Conservation (phyloP, 441 rosid genomes). For the Populus trichocarpa region DNA sequence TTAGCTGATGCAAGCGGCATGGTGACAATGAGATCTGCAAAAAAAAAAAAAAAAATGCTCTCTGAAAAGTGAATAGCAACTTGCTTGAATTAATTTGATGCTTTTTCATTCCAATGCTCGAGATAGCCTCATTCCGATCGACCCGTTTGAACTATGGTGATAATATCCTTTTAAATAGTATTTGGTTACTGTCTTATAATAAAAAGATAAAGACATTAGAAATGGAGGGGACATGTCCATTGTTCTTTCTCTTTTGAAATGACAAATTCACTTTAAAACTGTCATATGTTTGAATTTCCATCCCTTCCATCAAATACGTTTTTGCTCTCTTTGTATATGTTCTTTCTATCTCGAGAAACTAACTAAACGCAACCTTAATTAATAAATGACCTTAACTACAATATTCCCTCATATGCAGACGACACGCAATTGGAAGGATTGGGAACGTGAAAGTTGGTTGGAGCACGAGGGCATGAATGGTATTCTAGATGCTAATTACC, state of each 20-base stretch:
- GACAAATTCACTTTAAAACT: too few species aligned
- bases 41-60: neutral
- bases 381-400: neutral
- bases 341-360: too few species aligned
- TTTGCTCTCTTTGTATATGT: too few species aligned
- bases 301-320: too few species aligned
- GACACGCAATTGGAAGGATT: constrained; percentile 76
- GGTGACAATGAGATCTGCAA: neutral
- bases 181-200: too few species aligned
- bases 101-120: neutral
- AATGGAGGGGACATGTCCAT: too few species aligned
- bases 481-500: constrained; percentile 12
- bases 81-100: neutral
- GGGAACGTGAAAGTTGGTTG: constrained; percentile 52
- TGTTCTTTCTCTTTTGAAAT: too few species aligned
- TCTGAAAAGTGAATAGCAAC: neutral
- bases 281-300: too few species aligned
- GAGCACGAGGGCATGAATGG: constrained; percentile 52
- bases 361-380: too few species aligned
- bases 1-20: neutral
- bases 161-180: too few species aligned
- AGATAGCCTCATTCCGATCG: neutral
- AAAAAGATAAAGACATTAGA: too few species aligned
- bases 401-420: constrained; percentile 41
- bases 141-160: too few species aligned